Evolutionary conservation across 352 stramenopile species (phyloP).

Genomic region (Pythium oligandrum): DNA sequence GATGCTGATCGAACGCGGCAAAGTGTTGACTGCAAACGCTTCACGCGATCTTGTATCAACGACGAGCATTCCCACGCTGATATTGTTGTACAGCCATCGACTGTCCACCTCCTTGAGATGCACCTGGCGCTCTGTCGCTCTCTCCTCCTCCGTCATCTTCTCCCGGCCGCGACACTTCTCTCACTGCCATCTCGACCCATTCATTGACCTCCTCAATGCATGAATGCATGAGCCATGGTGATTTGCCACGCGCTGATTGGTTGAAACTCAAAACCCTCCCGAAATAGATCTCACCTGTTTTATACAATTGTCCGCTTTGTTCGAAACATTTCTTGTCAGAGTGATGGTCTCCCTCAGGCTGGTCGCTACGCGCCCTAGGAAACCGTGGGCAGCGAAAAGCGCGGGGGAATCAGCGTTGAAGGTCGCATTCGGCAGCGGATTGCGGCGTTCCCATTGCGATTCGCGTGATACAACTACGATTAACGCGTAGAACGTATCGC

Average conservation of each 20-base stretch:
- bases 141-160: too few relatives aligned
- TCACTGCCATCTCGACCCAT: too few relatives aligned
- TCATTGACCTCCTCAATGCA: too few relatives aligned
- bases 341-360: conserved; percentile 3
- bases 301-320: conserved; percentile 1
- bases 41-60: conserved; percentile 42
- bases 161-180: too few relatives aligned
- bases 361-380: too few relatives aligned
- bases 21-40: conserved; percentile 28
- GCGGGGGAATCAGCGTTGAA: too few relatives aligned
- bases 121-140: conserved; percentile 1
- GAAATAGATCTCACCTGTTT: neutral
- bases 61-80: conserved; percentile 55
- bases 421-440: too few relatives aligned
- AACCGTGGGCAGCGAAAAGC: too few relatives aligned
- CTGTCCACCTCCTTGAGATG: conserved; percentile 26
- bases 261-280: neutral
- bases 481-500: too few relatives aligned
- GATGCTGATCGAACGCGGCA: conserved; percentile 51
- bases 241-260: conserved; percentile 7
- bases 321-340: conserved; percentile 3
- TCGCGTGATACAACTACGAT: too few relatives aligned
- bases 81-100: conserved; percentile 74
- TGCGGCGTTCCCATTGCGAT: too few relatives aligned
- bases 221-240: neutral